A percentile compares a stretch with the other conserved stretches of the same genome.
Conservation (phyloP, 441 rosid genomes). For the Manihot esculenta region DNA sequence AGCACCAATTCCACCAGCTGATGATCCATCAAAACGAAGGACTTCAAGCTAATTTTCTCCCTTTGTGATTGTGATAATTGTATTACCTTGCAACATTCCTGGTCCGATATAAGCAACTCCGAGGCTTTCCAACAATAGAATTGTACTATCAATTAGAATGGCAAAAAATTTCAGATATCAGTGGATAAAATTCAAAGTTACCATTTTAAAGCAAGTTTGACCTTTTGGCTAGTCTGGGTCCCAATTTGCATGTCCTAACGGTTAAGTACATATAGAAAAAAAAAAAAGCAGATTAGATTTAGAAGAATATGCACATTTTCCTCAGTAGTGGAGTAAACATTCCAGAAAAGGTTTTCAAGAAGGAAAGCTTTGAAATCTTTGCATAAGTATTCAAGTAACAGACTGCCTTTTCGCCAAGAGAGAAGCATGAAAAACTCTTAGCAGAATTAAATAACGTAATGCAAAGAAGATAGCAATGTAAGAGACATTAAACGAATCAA, state of each 20-base stretch:
- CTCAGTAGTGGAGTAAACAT: too few species aligned
- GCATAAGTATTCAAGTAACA: constrained; percentile 81
- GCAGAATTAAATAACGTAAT: constrained; percentile 1
- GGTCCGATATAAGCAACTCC: constrained; percentile 21
- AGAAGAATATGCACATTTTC: too few species aligned
- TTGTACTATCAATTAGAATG: constrained; percentile 53
- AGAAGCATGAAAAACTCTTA: constrained; percentile 17
- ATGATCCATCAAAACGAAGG: constrained; percentile 39
- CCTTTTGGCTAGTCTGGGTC: too few species aligned
- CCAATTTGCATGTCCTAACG: too few species aligned
- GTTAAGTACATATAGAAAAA: too few species aligned
- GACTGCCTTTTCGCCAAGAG: constrained; percentile 57
- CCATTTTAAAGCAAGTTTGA: too few species aligned
- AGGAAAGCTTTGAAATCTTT: constrained; percentile 70
- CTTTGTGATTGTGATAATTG: constrained; percentile 40
- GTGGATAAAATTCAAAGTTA: too few species aligned
- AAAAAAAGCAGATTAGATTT: too few species aligned
- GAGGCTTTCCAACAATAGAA: constrained; percentile 59
- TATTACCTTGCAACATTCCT: constrained; percentile 24
- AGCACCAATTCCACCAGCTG: constrained; percentile 35
- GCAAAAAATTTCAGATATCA: constrained; percentile 12
- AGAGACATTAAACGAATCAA: background rate
- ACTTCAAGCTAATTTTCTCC: constrained; percentile 43
- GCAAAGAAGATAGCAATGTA: constrained; percentile 13
- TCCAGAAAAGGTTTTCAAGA: too few species aligned